These are phyloP conservation scores for Pseudogymnoascus sp. DNA, from an alignment of 2,329 filamentous ascomycete species.

Conservation along the genomic window DNA sequence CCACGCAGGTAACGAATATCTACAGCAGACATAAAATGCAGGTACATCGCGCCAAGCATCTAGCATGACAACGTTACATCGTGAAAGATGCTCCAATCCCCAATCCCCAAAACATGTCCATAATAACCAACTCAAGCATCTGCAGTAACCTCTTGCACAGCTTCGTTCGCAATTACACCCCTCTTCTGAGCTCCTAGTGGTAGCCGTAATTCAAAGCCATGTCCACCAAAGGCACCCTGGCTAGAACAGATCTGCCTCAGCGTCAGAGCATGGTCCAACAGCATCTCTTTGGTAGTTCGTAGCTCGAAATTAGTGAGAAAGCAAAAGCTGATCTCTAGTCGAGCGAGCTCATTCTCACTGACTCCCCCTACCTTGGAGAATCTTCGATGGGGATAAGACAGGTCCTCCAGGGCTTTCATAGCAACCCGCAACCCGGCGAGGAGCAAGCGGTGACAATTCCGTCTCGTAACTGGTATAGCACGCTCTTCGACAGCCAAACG, in stretches of 20 bases:
- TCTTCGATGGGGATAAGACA: conserved; percentile 75
- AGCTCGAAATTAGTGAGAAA: conserved; percentile 81
- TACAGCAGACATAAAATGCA: not conserved
- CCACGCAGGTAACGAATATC: not conserved
- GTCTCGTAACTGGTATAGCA: conserved; percentile 68
- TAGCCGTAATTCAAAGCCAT: conserved; percentile 18
- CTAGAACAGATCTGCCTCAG: conserved; percentile 30
- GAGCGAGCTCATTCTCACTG: conserved; percentile 68
- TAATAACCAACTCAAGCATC: conserved; percentile 16
- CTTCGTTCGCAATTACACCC: conserved; percentile 20
- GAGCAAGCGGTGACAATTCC: conserved; percentile 80
- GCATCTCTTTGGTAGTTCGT: conserved; percentile 49
- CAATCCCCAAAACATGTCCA: conserved; percentile 6
- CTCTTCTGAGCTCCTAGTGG: conserved; percentile 21
- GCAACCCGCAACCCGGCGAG: conserved; percentile 79
- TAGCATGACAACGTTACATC: not conserved
- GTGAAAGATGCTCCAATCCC: conserved; percentile 11
- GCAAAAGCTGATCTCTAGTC: conserved; percentile 83
- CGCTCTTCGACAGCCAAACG: conserved; percentile 69
- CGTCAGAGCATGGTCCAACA: conserved; percentile 41
- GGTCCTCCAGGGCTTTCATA: conserved; percentile 91
- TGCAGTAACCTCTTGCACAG: conserved; percentile 21
- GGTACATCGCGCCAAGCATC: not conserved
- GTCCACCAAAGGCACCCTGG: conserved; percentile 22
- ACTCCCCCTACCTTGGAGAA: conserved; percentile 86